Percentiles rank a stretch among this genome's conserved stretches.
phyloP scores from a whole-genome alignment of 345 rosid species.

The Eucalyptus camaldulensis region DNA sequence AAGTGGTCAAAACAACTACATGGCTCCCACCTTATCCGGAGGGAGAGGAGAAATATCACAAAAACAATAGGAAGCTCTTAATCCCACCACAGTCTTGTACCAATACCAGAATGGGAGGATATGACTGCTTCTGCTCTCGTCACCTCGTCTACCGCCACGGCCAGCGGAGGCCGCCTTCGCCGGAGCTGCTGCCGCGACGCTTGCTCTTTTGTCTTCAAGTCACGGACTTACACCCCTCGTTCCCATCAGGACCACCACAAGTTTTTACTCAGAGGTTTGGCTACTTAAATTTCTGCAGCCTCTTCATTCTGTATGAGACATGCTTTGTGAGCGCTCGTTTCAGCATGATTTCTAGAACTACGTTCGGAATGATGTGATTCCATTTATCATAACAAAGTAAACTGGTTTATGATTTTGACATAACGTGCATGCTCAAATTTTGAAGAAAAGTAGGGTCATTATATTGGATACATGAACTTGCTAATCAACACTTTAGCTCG shows the following conservation, averaged over 20 bases:
- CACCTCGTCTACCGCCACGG: not conserved
- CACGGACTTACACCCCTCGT: not conserved
- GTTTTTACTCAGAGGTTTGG: slow-evolving; percentile 10
- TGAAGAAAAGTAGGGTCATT: not conserved
- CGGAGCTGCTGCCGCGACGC: not conserved
- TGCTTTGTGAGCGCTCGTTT: not conserved
- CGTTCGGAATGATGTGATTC: not conserved
- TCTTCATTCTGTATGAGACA: not conserved
- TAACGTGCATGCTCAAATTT: not conserved
- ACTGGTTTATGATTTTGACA: not conserved
- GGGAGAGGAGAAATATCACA: not conserved
- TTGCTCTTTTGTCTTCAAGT: not conserved
- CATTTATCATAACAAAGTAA: not conserved
- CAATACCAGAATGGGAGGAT: slow-evolving; percentile 19
- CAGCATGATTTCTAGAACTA: not conserved
- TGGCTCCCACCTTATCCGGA: slow-evolving; percentile 7
- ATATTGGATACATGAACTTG: not conserved
- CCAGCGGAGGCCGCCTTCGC: not conserved
- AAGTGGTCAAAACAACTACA: not conserved
- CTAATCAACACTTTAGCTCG: not conserved
- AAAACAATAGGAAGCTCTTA: not conserved
- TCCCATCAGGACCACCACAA: not conserved
- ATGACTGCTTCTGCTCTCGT: slow-evolving; percentile 21
- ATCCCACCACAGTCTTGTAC: not conserved
- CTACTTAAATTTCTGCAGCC: not conserved